Percentiles rank a stretch among this genome's conserved stretches.
phyloP scores from a whole-genome alignment of 768 basidiomycete genomes.

The Cyclocybe cylindracea region DNA sequence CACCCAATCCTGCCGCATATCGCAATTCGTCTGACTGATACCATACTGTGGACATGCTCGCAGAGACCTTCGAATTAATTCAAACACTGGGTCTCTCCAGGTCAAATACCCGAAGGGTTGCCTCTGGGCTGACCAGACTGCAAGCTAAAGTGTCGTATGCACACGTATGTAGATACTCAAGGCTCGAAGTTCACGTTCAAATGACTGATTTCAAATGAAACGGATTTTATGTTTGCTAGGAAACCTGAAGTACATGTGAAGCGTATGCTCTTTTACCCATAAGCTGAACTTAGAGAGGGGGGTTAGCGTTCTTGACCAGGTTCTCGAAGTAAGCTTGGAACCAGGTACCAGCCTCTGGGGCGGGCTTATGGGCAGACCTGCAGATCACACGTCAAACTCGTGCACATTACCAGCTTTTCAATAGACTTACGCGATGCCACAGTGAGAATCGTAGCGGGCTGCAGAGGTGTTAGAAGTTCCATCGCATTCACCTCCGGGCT shows the following conservation, averaged over 20 bases:
- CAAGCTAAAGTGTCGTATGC: too few relatives aligned
- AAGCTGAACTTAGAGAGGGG: conserved; percentile 41
- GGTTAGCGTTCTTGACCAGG: conserved; percentile 56
- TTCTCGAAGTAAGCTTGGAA: conserved; percentile 68
- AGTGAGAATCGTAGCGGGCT: conserved; percentile 53
- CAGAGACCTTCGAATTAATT: too few relatives aligned
- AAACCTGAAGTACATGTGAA: neutral
- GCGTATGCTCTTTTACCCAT: neutral
- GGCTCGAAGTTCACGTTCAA: too few relatives aligned
- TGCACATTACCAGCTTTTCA: neutral
- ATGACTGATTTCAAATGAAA: too few relatives aligned
- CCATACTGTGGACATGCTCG: too few relatives aligned
- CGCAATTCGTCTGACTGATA: too few relatives aligned
- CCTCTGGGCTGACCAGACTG: too few relatives aligned
- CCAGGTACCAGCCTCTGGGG: conserved; percentile 67
- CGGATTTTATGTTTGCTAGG: neutral
- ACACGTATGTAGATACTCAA: too few relatives aligned
- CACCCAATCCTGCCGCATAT: too few relatives aligned
- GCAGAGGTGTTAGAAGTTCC: conserved; percentile 60
- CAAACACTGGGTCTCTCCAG: too few relatives aligned
- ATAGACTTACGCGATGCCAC: conserved; percentile 44
- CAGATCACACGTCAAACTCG: too few relatives aligned
- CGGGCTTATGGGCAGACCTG: conserved; percentile 42
- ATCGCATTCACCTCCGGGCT: conserved; percentile 69
- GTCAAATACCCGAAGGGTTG: too few relatives aligned